Conservation (phyloP, 495 filamentous ascomycete species). For the Sporormia fimetaria region DNA sequence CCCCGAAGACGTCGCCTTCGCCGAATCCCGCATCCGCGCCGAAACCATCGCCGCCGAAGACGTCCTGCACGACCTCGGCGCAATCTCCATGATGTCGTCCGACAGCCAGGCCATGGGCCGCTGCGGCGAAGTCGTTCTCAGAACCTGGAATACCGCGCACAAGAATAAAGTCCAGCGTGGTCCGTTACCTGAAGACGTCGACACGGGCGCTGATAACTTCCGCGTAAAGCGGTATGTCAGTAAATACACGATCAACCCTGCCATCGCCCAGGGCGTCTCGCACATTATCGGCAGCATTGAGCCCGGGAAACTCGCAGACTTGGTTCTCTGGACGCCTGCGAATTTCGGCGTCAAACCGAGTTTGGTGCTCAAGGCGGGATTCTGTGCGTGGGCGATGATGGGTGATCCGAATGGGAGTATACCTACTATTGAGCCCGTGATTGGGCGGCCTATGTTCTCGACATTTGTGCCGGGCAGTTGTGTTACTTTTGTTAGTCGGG, state of each 20-base stretch:
- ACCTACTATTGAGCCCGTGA: slow-evolving; percentile 77
- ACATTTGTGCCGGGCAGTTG: slow-evolving; percentile 57
- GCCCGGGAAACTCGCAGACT: slow-evolving; percentile 81
- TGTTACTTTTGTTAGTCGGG: slow-evolving; percentile 74
- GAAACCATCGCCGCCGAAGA: slow-evolving; percentile 98
- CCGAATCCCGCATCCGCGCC: slow-evolving; percentile 85
- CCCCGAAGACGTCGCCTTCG: slow-evolving; percentile 91
- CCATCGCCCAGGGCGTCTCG: slow-evolving; percentile 83
- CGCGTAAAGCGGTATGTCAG: slow-evolving; percentile 86
- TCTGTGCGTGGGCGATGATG: slow-evolving; percentile 82
- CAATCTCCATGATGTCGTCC: slow-evolving; percentile 95
- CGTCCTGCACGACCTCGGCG: slow-evolving; percentile 88
- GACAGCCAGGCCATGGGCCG: slow-evolving; percentile 98
- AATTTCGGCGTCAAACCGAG: slow-evolving; percentile 83
- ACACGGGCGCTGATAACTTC: slow-evolving; percentile 79
- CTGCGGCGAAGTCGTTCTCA: slow-evolving; percentile 85
- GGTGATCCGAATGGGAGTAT: slow-evolving; percentile 93
- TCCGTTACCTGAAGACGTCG: slow-evolving; percentile 61
- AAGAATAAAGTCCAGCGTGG: slow-evolving; percentile 94
- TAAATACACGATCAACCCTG: slow-evolving; percentile 97
- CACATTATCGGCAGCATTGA: slow-evolving; percentile 84
- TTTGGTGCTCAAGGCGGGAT: slow-evolving; percentile 77
- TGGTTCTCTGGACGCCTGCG: slow-evolving; percentile 79
- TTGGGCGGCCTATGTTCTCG: slow-evolving; percentile 81
- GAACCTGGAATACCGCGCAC: slow-evolving; percentile 96